These are phyloP conservation scores for Talaromyces stipitatus DNA, from an alignment of 495 filamentous ascomycete species.

Conservation along the genomic window DNA sequence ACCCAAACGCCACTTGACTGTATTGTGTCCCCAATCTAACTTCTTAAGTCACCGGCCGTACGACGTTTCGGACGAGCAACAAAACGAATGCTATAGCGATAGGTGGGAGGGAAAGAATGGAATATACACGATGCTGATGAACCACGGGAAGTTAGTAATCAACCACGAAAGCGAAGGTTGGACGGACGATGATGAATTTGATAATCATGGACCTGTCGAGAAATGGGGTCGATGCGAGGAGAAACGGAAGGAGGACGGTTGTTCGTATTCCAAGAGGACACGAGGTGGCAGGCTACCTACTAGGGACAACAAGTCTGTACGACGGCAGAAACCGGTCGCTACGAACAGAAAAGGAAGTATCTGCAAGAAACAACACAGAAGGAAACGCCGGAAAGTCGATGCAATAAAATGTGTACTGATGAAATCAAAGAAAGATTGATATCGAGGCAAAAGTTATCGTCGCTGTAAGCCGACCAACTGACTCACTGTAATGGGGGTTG, in stretches of 20 bases:
- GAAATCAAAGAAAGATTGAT: constrained; percentile 29
- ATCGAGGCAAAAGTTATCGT: constrained; percentile 9
- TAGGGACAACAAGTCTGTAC: neutral
- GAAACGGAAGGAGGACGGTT: neutral
- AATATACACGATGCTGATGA: neutral
- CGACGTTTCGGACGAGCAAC: neutral
- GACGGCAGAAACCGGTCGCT: neutral
- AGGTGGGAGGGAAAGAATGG: neutral
- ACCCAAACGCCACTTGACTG: neutral
- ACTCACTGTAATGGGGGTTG: constrained; percentile 11
- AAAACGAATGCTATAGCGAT: neutral
- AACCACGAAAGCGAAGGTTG: neutral
- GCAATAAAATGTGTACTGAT: neutral
- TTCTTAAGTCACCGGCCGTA: neutral
- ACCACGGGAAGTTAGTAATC: neutral
- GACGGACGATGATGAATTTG: neutral
- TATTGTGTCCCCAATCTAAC: neutral
- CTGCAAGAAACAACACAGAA: neutral
- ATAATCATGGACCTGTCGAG: neutral
- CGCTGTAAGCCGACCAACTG: neutral
- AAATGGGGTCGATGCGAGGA: neutral
- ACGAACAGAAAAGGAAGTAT: neutral
- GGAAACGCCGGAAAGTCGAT: neutral
- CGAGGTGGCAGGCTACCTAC: neutral
- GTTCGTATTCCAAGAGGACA: neutral